phyloP scores from a whole-genome alignment of 208 protist genomes.

The Trichomonas vaginalis region DNA sequence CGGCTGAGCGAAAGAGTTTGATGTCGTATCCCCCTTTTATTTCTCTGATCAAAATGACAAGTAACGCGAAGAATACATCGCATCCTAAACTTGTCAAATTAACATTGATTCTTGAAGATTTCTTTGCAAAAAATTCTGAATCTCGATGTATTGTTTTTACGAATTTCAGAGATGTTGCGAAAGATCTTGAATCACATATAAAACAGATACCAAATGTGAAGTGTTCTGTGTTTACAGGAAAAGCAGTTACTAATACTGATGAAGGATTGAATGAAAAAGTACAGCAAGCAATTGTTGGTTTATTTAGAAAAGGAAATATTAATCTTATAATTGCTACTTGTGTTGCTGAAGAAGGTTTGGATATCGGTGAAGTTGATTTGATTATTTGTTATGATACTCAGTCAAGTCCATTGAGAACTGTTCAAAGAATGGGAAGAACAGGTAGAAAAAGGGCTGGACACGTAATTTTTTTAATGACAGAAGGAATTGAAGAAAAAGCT shows the following conservation, averaged over 20 bases:
- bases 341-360: conserved; percentile 43
- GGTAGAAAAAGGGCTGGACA: conserved; percentile 26
- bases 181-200: background rate
- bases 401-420: conserved; percentile 6
- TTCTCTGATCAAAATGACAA: background rate
- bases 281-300: background rate
- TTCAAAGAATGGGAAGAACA: conserved; percentile 42
- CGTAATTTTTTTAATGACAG: background rate
- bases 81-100: background rate
- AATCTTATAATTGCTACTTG: conserved; percentile 39
- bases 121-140: background rate
- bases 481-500: background rate
- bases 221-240: background rate
- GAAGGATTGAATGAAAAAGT: background rate
- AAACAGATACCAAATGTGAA: background rate
- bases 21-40: background rate
- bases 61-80: background rate
- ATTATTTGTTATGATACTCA: conserved; percentile 36
- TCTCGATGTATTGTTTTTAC: background rate
- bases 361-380: conserved; percentile 45
- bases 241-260: background rate
- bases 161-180: background rate
- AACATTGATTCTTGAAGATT: background rate
- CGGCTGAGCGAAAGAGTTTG: background rate
- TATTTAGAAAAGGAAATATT: conserved; percentile 27